Percentiles rank a stretch among this genome's conserved stretches.
Evolutionary conservation across 225 moss, liverwort and hornwort species (phyloP).

Genomic region (Straminergon stramineum): DNA sequence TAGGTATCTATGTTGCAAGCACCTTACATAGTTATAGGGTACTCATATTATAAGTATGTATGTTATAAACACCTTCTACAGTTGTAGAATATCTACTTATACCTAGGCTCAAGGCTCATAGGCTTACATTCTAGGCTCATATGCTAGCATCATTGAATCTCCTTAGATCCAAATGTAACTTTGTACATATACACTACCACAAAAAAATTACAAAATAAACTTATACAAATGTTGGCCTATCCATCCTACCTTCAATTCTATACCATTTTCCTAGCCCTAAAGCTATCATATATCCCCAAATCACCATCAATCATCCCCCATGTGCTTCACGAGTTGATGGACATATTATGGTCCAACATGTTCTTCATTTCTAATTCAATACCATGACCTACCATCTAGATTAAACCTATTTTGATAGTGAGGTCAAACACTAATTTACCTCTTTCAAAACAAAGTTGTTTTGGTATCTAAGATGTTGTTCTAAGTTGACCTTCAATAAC

Average conservation of each 20-base stretch:
- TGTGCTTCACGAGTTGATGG: fast-evolving
- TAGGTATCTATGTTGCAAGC: too few relatives aligned
- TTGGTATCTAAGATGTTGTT: neutral
- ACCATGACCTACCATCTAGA: neutral
- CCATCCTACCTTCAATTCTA: neutral
- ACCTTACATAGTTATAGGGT: too few relatives aligned
- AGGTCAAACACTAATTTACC: neutral
- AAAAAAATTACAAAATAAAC: neutral
- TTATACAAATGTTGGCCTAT: neutral
- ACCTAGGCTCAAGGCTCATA: too few relatives aligned
- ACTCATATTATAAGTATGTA: too few relatives aligned
- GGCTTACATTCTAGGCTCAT: too few relatives aligned
- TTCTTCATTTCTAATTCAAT: neutral
- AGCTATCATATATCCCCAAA: neutral
- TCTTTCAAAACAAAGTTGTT: neutral
- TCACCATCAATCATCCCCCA: neutral
- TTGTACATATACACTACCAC: fast-evolving
- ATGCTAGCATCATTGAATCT: too few relatives aligned
- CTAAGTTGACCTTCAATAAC: neutral
- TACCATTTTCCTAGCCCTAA: fast-evolving
- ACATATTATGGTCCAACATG: neutral
- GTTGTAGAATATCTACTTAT: too few relatives aligned
- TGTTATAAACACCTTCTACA: too few relatives aligned
- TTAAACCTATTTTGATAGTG: neutral
- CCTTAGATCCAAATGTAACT: neutral